Evolutionary conservation across 2,329 filamentous ascomycete genomes (phyloP), one percentile per base, ranked within the genome.

Genomic region (Fusarium goolgardi): DNA sequence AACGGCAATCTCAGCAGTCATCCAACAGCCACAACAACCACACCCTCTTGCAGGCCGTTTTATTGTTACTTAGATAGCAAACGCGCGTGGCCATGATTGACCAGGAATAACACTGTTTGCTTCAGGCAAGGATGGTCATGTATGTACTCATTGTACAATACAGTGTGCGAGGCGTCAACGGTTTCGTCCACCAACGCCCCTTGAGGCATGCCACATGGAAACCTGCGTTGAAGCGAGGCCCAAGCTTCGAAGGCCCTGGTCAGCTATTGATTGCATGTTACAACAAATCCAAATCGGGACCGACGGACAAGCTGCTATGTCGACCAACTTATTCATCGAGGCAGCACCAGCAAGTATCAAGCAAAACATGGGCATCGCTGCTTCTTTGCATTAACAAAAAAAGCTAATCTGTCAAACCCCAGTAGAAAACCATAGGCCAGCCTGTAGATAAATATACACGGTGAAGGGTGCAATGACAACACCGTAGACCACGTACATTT

Each of bases 361-460:
- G 8, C 18, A 39, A 37, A 21, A 41, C 31, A 11, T 53, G 43
- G 32, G 20, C 21, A 47, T 31, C n/a, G 16, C 31, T 40, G 32
- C 23, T 54, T 58, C 40, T 59, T 63, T 43, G 13, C 41, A 58
- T 60, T 44, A 49, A 37, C 29, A 27, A 55, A 37, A 34, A 27
- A 56, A 35, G 43, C n/a, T 49, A 55, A 39, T 47, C 39, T 47
- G 52, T 45, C 25, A 44, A 55, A 43, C 46, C 50, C 29, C 46
- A 54, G 31, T 20, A 37, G 29, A 32, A 45, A 55, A 37, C 54
- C 43, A 50, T 60, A 39, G 37, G 45, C 31, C 47, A 37, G 35
- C 55, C 50, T 51, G 44, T 62, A 63, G 39, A 71, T 63, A 61
- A 37, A 71, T 73, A 49, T 70, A 71, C 61, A 69, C 57, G 37